These are phyloP conservation scores for Hexamita inflata DNA, from an alignment of 208 protist genomes.

Conservation along the genomic window DNA sequence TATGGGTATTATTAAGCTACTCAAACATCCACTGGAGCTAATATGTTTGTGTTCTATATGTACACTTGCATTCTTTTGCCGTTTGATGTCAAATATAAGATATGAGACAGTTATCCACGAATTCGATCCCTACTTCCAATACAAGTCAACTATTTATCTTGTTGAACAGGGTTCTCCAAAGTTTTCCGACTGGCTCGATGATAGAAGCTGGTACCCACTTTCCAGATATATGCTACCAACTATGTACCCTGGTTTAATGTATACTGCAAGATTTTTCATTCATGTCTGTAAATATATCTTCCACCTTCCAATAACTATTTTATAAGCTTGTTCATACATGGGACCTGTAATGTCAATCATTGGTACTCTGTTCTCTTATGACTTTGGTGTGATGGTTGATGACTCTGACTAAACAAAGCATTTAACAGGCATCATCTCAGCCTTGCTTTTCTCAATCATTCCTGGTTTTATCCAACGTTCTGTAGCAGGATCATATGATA, in stretches of 20 bases:
- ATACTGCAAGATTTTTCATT: slow-evolving; percentile 72
- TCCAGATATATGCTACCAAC: slow-evolving; percentile 82
- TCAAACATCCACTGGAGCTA: slow-evolving; percentile 21
- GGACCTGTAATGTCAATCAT: slow-evolving; percentile 70
- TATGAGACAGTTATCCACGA: slow-evolving; percentile 68
- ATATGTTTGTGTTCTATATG: slow-evolving; percentile 35
- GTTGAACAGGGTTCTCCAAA: slow-evolving; percentile 67
- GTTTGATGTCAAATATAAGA: slow-evolving; percentile 60
- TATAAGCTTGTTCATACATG: slow-evolving; percentile 80
- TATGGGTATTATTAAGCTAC: neutral
- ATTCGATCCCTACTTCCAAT: slow-evolving; percentile 70
- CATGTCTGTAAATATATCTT: slow-evolving; percentile 56
- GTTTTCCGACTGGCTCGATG: slow-evolving; percentile 95
- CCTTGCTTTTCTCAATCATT: slow-evolving; percentile 62
- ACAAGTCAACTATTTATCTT: slow-evolving; percentile 61
- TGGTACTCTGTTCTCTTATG: slow-evolving; percentile 64
- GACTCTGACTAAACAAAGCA: slow-evolving; percentile 39
- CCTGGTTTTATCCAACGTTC: slow-evolving; percentile 83
- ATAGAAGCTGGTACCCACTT: slow-evolving; percentile 82
- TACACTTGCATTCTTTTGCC: slow-evolving; percentile 52
- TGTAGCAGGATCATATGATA: slow-evolving; percentile 92
- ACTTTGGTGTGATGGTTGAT: slow-evolving; percentile 59
- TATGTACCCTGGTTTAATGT: slow-evolving; percentile 87
- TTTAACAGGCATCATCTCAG: slow-evolving; percentile 57
- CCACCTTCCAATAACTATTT: slow-evolving; percentile 67